These are phyloP conservation scores for Tetrahymena borealis DNA, from an alignment of 73 alveolate genomes.

Conservation along the genomic window DNA sequence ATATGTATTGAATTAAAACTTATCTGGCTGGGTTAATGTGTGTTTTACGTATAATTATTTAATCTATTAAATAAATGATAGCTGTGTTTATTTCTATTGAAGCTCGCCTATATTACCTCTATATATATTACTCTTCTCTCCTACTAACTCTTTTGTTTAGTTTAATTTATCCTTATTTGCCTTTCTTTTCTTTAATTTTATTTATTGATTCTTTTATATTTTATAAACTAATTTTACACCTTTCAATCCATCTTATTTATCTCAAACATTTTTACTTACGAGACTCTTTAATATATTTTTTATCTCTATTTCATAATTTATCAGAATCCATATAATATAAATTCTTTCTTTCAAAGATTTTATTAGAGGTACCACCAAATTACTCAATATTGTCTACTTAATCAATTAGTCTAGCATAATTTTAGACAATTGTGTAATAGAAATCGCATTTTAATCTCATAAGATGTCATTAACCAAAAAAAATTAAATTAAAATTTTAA, in stretches of 20 bases:
- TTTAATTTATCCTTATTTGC: background rate
- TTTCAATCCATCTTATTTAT: background rate
- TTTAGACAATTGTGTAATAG: no score
- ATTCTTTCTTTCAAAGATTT: background rate
- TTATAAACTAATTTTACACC: background rate
- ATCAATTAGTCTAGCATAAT: no score
- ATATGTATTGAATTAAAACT: no score
- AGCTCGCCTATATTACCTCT: no score
- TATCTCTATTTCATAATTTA: background rate
- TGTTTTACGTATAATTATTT: no score
- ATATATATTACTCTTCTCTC: no score
- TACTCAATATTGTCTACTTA: background rate
- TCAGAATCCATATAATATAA: background rate
- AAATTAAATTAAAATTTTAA: no score
- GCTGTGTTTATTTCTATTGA: no score
- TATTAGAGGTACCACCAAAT: background rate
- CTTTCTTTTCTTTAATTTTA: background rate
- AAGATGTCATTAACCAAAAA: no score
- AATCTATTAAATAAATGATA: no score
- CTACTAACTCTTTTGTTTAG: background rate
- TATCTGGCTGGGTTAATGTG: no score
- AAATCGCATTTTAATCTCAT: no score
- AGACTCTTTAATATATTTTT: background rate
- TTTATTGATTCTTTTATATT: background rate
- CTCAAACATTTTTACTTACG: background rate